A percentile compares a stretch with the other conserved stretches of the same genome.
Conservation (phyloP, 1,139 yeast genomes). For the Diutina ranongensis region DNA sequence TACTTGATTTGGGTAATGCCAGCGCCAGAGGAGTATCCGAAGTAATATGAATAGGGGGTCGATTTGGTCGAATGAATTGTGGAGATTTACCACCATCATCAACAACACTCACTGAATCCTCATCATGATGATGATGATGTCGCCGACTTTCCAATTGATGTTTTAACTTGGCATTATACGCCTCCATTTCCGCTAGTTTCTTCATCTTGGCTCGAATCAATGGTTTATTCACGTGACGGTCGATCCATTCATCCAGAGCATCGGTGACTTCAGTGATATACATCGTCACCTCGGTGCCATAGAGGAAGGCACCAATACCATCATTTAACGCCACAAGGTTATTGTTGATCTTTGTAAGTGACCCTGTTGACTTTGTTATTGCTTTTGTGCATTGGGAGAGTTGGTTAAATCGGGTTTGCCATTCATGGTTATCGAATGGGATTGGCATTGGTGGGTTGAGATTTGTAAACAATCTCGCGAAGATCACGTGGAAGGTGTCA, state of each 20-base stretch:
- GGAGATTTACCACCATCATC: background rate
- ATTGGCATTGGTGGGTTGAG: background rate
- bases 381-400: background rate
- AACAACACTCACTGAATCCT: no score
- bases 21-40: background rate
- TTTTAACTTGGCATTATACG: background rate
- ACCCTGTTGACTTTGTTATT: conserved; percentile 8
- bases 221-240: background rate
- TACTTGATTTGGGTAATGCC: background rate
- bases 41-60: background rate
- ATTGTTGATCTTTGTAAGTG: conserved; percentile 36
- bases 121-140: no score
- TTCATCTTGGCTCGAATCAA: background rate
- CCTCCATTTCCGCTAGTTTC: background rate
- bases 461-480: background rate
- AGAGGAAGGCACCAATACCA: conserved; percentile 48
- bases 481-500: no score
- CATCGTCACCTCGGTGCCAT: conserved; percentile 52
- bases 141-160: background rate
- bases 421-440: background rate
- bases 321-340: conserved; percentile 46
- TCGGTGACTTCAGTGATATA: conserved; percentile 41
- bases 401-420: background rate
- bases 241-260: background rate
- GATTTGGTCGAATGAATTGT: background rate